phyloP scores from a whole-genome alignment of 2,329 filamentous ascomycete species.

The Alternaria sp. region DNA sequence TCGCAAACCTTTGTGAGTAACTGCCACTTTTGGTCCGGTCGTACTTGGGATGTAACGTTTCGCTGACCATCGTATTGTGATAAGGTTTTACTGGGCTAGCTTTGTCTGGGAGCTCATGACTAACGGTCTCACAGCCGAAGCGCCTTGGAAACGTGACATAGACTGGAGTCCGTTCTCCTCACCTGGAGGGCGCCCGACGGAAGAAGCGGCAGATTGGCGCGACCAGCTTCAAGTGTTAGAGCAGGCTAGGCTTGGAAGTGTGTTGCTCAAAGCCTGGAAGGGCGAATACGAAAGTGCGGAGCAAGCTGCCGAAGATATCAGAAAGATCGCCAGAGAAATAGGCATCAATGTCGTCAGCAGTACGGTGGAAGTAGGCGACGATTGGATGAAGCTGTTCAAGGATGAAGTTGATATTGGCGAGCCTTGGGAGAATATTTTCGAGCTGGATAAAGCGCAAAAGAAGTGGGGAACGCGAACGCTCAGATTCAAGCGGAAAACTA shows the following conservation, averaged over 20 bases:
- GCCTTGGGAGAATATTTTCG: conserved; percentile 14
- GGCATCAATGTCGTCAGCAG: conserved; percentile 11
- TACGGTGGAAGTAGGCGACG: background rate
- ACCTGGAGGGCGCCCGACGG: background rate
- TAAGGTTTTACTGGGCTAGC: conserved; percentile 10
- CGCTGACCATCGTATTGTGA: background rate
- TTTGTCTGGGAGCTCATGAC: conserved; percentile 19
- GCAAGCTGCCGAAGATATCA: conserved; percentile 9
- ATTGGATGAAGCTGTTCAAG: conserved; percentile 1
- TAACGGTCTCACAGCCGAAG: background rate
- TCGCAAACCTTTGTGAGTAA: background rate
- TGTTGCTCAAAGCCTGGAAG: conserved; percentile 19
- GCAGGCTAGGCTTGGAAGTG: conserved; percentile 14
- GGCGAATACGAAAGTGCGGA: conserved; percentile 10
- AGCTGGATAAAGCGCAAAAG: conserved; percentile 5
- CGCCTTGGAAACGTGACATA: background rate
- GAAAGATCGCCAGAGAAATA: background rate
- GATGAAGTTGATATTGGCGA: conserved; percentile 12
- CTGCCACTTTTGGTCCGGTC: accelerated
- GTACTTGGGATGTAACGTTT: accelerated
- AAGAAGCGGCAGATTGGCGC: background rate
- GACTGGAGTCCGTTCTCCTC: conserved; percentile 8
- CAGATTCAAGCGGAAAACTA: conserved; percentile 1
- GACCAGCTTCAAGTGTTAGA: conserved; percentile 11
- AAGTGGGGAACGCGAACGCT: conserved; percentile 1